Evolutionary conservation across 257 asterid genomes (phyloP), one percentile per base, ranked within the genome.

Genomic region (Eucommia ulmoides): DNA sequence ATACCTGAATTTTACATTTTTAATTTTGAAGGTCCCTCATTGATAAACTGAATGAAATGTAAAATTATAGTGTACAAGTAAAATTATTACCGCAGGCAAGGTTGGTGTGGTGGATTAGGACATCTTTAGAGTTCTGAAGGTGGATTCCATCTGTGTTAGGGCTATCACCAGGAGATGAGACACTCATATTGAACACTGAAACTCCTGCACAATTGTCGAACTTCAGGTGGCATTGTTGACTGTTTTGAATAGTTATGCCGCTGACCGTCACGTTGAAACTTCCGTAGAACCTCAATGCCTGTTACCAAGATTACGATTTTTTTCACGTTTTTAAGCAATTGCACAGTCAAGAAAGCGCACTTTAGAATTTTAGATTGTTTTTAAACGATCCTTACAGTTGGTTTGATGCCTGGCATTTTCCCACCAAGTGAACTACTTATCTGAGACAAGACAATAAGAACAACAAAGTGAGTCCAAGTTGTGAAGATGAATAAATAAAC

Each of bases 131-230:
- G 71, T 65, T 65, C 5, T 70, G 71, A 14, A 79, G 56, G 50
- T 76, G 83, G 62, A 79, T 79, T 45, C 88, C 88, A 24, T 79
- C 84, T 0, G 88, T 79, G 45, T 79, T 73, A 38, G 88, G 84
- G 56, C 79, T 70, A 45, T 70, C 56, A 19, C 53, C 77, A 10
- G 84, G 89, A 16, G 88, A 73, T 1, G 78, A 56, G 22, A 70
- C 57, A 60, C 54, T 75, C 11, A 79, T 53, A 38, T 61, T 60
- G 33, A 22, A 67, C 3, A 73, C 81, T 19, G 60, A 61, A 17
- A 76, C 81, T 2, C 56, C 73, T 2, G 2, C 8, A 26, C 88
- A 79, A 16, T 29, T 15, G 24, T 75, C 67, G 58, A 79, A 75
- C 58, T 70, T 75, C 33, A 79, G 64, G 59, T 79, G 88, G 1